phyloP scores from a whole-genome alignment of 2,329 filamentous ascomycete genomes.

The Penicillium sp. region DNA sequence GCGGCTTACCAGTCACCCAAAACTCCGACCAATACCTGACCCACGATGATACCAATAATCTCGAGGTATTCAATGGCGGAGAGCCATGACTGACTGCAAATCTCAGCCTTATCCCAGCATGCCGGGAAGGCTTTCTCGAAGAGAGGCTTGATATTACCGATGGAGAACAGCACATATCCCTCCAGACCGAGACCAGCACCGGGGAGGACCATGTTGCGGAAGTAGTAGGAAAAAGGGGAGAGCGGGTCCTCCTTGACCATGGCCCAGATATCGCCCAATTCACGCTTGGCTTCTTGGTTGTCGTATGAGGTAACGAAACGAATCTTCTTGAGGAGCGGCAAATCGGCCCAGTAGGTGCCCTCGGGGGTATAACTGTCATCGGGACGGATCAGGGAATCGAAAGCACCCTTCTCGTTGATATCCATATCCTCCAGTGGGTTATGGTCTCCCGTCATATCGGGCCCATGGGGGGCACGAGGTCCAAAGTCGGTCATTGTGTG shows the following conservation, averaged over 20 bases:
- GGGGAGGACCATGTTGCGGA: constrained; percentile 84
- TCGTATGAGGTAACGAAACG: constrained; percentile 74
- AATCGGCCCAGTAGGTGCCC: constrained; percentile 89
- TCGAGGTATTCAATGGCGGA: constrained; percentile 85
- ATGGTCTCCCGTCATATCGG: constrained; percentile 46
- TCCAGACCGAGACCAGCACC: constrained; percentile 89
- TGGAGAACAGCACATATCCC: constrained; percentile 95
- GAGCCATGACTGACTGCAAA: constrained; percentile 76
- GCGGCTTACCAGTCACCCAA: constrained; percentile 61
- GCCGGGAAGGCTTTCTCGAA: constrained; percentile 69
- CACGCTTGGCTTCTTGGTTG: constrained; percentile 62
- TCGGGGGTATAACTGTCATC: constrained; percentile 81
- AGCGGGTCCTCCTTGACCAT: constrained; percentile 88
- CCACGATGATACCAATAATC: constrained; percentile 90
- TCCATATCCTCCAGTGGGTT: constrained; percentile 52
- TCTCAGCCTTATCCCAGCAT: constrained; percentile 68
- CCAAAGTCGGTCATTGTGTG: constrained; percentile 39
- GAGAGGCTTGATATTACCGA: constrained; percentile 83
- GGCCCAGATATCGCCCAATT: constrained; percentile 62
- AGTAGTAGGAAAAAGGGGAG: constrained; percentile 78
- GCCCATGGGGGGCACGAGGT: constrained; percentile 46
- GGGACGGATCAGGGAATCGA: constrained; percentile 76
- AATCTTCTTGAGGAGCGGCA: constrained; percentile 66
- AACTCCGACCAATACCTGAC: constrained; percentile 82
- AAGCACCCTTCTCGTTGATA: constrained; percentile 58